Percentiles rank a stretch among this genome's conserved stretches.
phyloP scores from a whole-genome alignment of 2,329 filamentous ascomycete species.

The Scedosporium dehoogii region DNA sequence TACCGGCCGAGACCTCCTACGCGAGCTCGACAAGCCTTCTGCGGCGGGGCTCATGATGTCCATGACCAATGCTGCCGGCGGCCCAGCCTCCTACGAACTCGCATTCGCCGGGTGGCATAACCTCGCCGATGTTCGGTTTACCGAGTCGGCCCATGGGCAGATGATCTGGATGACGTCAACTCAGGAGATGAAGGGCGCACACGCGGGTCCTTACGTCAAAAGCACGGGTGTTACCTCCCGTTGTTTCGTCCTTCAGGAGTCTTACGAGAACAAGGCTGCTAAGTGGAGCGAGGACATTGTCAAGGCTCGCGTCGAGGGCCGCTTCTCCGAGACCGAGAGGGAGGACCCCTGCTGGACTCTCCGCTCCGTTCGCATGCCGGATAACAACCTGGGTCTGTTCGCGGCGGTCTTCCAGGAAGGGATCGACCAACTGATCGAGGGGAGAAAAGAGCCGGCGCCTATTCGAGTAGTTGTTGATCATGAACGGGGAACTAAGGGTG shows the following conservation, averaged over 20 bases:
- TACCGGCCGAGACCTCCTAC: slow-evolving; percentile 66
- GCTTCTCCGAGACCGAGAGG: slow-evolving; percentile 75
- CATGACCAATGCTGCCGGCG: slow-evolving; percentile 53
- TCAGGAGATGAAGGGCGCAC: slow-evolving; percentile 47
- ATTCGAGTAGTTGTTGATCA: slow-evolving; percentile 67
- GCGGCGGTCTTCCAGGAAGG: slow-evolving; percentile 66
- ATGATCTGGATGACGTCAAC: slow-evolving; percentile 60
- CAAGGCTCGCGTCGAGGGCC: slow-evolving; percentile 76
- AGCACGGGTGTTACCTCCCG: slow-evolving; percentile 46
- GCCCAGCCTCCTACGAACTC: slow-evolving; percentile 57
- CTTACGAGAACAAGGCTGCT: slow-evolving; percentile 66
- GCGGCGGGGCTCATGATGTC: slow-evolving; percentile 52
- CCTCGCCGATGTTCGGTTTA: slow-evolving; percentile 62
- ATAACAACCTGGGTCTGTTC: slow-evolving; percentile 48
- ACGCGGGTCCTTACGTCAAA: slow-evolving; percentile 34
- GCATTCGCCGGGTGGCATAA: slow-evolving; percentile 64
- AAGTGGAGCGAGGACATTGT: slow-evolving; percentile 77
- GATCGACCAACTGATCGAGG: slow-evolving; percentile 49
- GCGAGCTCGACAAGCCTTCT: slow-evolving; percentile 76
- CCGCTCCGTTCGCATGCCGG: slow-evolving; percentile 55
- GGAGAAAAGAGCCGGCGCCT: slow-evolving; percentile 56
- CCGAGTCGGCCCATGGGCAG: slow-evolving; percentile 55
- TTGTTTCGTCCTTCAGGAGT: slow-evolving; percentile 62
- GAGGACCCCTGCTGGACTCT: slow-evolving; percentile 75
- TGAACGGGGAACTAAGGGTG: slow-evolving; percentile 54